Evolutionary conservation across 2,329 filamentous ascomycete genomes (phyloP).

Genomic region (Nothophoma quercina): DNA sequence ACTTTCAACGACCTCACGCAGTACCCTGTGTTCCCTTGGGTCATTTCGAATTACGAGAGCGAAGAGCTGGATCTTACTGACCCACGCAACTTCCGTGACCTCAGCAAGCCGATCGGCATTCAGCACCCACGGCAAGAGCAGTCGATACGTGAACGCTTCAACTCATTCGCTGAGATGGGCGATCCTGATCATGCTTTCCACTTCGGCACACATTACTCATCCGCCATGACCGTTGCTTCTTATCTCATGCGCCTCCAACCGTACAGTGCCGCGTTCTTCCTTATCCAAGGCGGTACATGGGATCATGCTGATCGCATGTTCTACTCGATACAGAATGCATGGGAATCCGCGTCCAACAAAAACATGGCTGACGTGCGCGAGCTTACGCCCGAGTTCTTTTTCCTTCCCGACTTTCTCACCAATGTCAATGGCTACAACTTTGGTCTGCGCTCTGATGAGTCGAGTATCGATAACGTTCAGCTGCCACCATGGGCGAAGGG

Average conservation of each 20-base stretch:
- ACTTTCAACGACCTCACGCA: slow-evolving; percentile 99
- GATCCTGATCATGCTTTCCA: slow-evolving; percentile 84
- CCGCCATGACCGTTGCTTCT: slow-evolving; percentile 97
- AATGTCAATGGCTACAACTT: slow-evolving; percentile 97
- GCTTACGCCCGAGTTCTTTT: slow-evolving; percentile 96
- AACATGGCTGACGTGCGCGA: slow-evolving; percentile 96
- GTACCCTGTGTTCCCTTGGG: slow-evolving; percentile 98
- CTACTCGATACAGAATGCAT: slow-evolving; percentile 89
- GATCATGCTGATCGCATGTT: slow-evolving; percentile 96
- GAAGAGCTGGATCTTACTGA: slow-evolving; percentile 88
- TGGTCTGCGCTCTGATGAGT: slow-evolving; percentile 81
- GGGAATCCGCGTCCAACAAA: slow-evolving; percentile 85
- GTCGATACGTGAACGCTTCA: slow-evolving; percentile 84
- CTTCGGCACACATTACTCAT: slow-evolving; percentile 98
- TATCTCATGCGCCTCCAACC: slow-evolving; percentile 95
- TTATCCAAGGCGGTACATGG: slow-evolving; percentile 94
- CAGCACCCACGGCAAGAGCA: slow-evolving; percentile 78
- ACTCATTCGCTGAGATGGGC: slow-evolving; percentile 88
- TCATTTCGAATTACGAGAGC: slow-evolving; percentile 93
- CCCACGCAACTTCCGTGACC: slow-evolving; percentile 84
- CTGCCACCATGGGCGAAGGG: slow-evolving; percentile 98
- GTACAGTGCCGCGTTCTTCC: slow-evolving; percentile 93
- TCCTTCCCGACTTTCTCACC: slow-evolving; percentile 90
- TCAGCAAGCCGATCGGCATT: slow-evolving; percentile 96
- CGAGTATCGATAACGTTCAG: slow-evolving; percentile 82